phyloP scores from a whole-genome alignment of 352 stramenopile species.

The Pythium pyrilobum region DNA sequence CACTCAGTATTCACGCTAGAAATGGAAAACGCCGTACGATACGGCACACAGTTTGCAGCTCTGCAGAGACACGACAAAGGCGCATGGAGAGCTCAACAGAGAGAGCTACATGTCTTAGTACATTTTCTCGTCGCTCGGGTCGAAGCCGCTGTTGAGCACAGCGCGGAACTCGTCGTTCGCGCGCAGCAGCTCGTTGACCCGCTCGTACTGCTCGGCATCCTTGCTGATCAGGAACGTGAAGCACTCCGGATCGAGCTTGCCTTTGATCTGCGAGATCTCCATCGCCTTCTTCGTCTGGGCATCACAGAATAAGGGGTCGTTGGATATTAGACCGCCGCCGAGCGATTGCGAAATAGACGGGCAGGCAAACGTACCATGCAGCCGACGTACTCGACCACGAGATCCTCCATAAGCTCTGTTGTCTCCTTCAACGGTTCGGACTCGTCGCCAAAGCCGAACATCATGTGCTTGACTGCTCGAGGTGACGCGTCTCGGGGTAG shows the following conservation, averaged over 20 bases:
- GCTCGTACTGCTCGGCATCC: slow-evolving; percentile 73
- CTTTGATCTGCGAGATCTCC: slow-evolving; percentile 74
- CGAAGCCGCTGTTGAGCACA: slow-evolving; percentile 85
- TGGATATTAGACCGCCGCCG: no score
- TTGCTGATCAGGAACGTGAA: slow-evolving; percentile 89
- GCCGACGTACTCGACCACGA: slow-evolving; percentile 78
- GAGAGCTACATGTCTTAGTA: slow-evolving; percentile 30
- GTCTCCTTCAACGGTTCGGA: slow-evolving; percentile 65
- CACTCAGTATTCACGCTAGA: no score
- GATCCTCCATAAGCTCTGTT: slow-evolving; percentile 79
- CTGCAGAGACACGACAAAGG: not conserved
- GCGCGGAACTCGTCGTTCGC: slow-evolving; percentile 84
- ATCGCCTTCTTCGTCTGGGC: slow-evolving; percentile 81
- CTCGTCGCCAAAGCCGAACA: slow-evolving; percentile 85
- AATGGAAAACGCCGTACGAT: no score
- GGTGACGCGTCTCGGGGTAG: no score
- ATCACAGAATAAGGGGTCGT: slow-evolving; percentile 4
- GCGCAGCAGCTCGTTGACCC: slow-evolving; percentile 73
- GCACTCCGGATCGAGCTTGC: slow-evolving; percentile 84
- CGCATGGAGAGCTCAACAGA: not conserved
- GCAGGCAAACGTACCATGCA: slow-evolving; percentile 50
- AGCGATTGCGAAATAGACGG: not conserved
- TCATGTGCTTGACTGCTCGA: slow-evolving; percentile 90
- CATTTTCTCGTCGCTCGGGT: slow-evolving; percentile 86
- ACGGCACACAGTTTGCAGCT: no score